Conservation (phyloP, 805 yeast species). For the Barnettozyma vustinii region DNA sequence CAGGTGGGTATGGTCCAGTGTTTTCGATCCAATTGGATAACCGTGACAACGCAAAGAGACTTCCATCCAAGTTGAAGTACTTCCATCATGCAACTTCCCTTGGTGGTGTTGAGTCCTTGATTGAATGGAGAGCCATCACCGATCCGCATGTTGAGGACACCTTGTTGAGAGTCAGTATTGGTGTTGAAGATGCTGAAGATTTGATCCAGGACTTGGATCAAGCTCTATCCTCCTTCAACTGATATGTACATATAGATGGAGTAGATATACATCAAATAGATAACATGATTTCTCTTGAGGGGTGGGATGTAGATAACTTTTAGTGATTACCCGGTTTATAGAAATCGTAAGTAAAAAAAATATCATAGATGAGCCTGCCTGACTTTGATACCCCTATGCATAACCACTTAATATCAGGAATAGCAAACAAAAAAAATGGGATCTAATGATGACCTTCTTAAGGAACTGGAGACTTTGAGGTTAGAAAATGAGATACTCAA, state of each 20-base stretch:
- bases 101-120: conserved; percentile 87
- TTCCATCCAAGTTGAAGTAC: conserved; percentile 61
- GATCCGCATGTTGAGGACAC: conserved; percentile 52
- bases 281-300: too few species aligned
- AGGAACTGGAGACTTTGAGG: conserved; percentile 12
- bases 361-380: too few species aligned
- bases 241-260: not conserved
- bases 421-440: not conserved
- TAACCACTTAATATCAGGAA: too few species aligned
- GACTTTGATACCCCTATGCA: too few species aligned
- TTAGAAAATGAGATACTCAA: conserved; percentile 13
- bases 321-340: too few species aligned
- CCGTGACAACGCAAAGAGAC: conserved; percentile 32
- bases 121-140: conserved; percentile 85
- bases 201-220: conserved; percentile 64
- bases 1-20: conserved; percentile 67
- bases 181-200: conserved; percentile 74
- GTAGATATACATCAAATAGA: too few species aligned
- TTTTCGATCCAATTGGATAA: conserved; percentile 53
- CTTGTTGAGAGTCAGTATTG: conserved; percentile 71
- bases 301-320: too few species aligned
- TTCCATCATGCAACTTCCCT: conserved; percentile 91
- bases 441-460: not conserved
- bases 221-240: conserved; percentile 36
- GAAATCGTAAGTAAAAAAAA: too few species aligned